These are phyloP conservation scores for Spongiforma sp. DNA, from an alignment of 1,284 basidiomycete species.

Conservation along the genomic window DNA sequence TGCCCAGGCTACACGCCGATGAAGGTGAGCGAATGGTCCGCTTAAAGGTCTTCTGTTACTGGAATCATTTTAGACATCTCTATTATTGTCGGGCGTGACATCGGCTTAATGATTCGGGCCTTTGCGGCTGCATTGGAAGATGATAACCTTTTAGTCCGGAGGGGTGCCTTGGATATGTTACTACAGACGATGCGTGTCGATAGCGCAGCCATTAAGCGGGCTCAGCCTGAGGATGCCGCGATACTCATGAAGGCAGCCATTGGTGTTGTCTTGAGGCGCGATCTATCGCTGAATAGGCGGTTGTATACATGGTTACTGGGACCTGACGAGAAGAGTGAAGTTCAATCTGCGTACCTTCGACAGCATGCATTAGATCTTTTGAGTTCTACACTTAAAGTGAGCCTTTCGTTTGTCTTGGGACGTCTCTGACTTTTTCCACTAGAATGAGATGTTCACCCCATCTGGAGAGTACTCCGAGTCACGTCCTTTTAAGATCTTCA, in stretches of 20 bases:
- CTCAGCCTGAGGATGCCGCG: slow-evolving; percentile 66
- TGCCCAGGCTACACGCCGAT: slow-evolving; percentile 71
- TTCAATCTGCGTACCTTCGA: slow-evolving; percentile 75
- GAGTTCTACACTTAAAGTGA: slow-evolving; percentile 67
- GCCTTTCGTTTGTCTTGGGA: slow-evolving; percentile 12
- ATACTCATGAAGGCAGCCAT: slow-evolving; percentile 83
- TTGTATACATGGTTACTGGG: slow-evolving; percentile 95
- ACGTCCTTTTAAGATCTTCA: slow-evolving; percentile 94
- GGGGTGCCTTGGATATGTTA: slow-evolving; percentile 83
- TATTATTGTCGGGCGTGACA: slow-evolving; percentile 80
- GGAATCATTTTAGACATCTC: slow-evolving; percentile 61
- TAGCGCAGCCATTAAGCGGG: slow-evolving; percentile 69
- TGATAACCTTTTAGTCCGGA: slow-evolving; percentile 86
- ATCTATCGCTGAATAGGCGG: slow-evolving; percentile 92
- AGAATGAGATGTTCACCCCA: slow-evolving; percentile 78
- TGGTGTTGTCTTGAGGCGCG: slow-evolving; percentile 88
- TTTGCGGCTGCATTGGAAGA: slow-evolving; percentile 91
- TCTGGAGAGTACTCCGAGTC: slow-evolving; percentile 76
- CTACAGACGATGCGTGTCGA: slow-evolving; percentile 77
- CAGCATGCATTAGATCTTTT: slow-evolving; percentile 74
- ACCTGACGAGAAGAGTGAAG: slow-evolving; percentile 74
- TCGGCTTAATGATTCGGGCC: slow-evolving; percentile 92
- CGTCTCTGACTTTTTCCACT: slow-evolving; percentile 9
- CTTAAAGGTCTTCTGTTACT: slow-evolving; percentile 5
- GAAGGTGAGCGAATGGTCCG: slow-evolving; percentile 56